Base-by-base conservation (phyloP, 1,284 basidiomycete genomes). In the Sporisorium iseilematis-ciliati region DNA sequence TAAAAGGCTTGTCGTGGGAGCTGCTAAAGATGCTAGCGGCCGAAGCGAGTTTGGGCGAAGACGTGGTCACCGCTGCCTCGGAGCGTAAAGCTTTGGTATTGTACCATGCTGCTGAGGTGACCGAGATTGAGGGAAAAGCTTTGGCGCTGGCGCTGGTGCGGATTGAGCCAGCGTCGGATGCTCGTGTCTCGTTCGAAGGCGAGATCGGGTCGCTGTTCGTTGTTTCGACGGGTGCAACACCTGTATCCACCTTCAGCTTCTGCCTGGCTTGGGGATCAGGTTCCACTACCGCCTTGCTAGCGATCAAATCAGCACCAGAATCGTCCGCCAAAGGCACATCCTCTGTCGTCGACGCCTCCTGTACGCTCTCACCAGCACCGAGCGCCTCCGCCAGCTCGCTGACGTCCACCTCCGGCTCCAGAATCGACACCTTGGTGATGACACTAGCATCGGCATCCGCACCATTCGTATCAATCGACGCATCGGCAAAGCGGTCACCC, bases 101-200 rank as follows among this genome's bases (percentile, higher is more conserved):
- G 72, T 77, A 77, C 75, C 75, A 77, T 20, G 75, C 75, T n/a
- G 75, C 75, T 8, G 75, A 75, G 3, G 75, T 77, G 25, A 77
- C 67, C 23, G 75, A 77, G 51, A 77, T 74, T n/a, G 71, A 75
- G 1, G 75, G 71, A 20, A 77, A 77, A 8, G 75, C 67, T 69
- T 77, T 77, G 21, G 67, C 57, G 50, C 67, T 70, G 7, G 65
- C 58, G 33, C 57, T 69, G 1, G 67, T 75, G 2, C 50, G 23
- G 23, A 70, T 61, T 25, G 73, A 75, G 6, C 64, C 62, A 14
- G 51, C 52, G 23, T 75, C 72, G 1, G 58, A 65, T 6, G 29
- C 52, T 43, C 41, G 33, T 29, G 41, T 51, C 20, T 59, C 53
- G 18, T 45, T 55, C 16, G 31, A 6, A 11, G 43, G 43, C 5